A percentile compares a stretch with the other conserved stretches of the same genome.
Evolutionary conservation across 2,329 filamentous ascomycete species (phyloP).

Genomic region (Phyllosticta citrichinensis): DNA sequence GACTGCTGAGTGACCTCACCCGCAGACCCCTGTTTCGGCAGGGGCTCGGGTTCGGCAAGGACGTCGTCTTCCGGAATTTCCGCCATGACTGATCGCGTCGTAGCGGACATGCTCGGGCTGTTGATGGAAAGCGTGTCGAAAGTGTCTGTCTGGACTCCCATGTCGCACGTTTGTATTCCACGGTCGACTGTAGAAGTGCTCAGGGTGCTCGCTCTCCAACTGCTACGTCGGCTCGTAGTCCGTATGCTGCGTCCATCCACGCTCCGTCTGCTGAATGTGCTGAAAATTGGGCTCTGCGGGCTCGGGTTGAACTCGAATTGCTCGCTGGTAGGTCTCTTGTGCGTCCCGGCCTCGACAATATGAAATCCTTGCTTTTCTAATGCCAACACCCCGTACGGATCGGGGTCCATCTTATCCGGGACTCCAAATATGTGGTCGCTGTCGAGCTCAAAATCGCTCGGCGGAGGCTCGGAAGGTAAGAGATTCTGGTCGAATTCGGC

Average conservation of each 20-base stretch:
- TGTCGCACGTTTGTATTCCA: conserved; percentile 56
- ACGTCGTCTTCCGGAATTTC: conserved; percentile 27
- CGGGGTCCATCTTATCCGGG: conserved; percentile 69
- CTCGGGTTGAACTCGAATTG: conserved; percentile 74
- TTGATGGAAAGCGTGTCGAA: conserved; percentile 27
- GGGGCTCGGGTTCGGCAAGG: not conserved
- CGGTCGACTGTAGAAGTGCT: conserved; percentile 51
- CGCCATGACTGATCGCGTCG: conserved; percentile 19
- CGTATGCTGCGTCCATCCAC: conserved; percentile 54
- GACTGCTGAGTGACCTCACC: not conserved
- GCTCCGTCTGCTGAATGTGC: conserved; percentile 54
- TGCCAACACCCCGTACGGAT: conserved; percentile 83
- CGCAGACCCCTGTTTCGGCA: not conserved
- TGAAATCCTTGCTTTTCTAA: conserved; percentile 84
- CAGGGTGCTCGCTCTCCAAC: conserved; percentile 60
- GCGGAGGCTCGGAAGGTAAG: conserved; percentile 61
- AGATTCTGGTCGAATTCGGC: conserved; percentile 59
- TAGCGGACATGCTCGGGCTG: conserved; percentile 8
- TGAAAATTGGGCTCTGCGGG: conserved; percentile 61
- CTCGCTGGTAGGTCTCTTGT: conserved; percentile 61
- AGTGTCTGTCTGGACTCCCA: conserved; percentile 48
- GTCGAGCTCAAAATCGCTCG: conserved; percentile 59
- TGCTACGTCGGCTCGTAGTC: conserved; percentile 39
- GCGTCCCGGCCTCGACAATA: conserved; percentile 80
- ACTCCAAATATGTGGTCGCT: conserved; percentile 59